phyloP scores from a whole-genome alignment of 257 asterid species.

The Coffea eugenioides region DNA sequence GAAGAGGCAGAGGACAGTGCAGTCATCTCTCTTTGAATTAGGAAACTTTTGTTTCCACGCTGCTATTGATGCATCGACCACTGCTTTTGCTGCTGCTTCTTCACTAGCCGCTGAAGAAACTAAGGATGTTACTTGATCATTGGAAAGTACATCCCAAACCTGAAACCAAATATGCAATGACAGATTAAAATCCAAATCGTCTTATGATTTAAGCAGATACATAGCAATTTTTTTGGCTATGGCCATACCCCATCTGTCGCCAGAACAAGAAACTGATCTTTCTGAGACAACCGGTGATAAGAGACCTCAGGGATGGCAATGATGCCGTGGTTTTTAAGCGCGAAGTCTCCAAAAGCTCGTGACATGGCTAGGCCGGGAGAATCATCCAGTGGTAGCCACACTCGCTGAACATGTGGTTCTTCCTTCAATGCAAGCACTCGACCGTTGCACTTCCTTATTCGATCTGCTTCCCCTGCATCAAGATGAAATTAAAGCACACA shows the following conservation, averaged over 20 bases:
- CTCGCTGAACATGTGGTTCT: slow-evolving; percentile 68
- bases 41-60: slow-evolving; percentile 70
- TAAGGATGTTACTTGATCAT: slow-evolving; percentile 49
- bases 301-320: slow-evolving; percentile 67
- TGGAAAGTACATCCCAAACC: slow-evolving; percentile 90
- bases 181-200: neutral
- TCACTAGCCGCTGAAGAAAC: slow-evolving; percentile 43
- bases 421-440: slow-evolving; percentile 63
- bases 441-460: slow-evolving; percentile 70
- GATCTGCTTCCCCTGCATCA: slow-evolving; percentile 71
- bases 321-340: slow-evolving; percentile 63
- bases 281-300: slow-evolving; percentile 46
- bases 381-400: slow-evolving; percentile 73
- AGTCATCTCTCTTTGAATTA: slow-evolving; percentile 64
- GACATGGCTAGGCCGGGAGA: slow-evolving; percentile 95
- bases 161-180: slow-evolving; percentile 11
- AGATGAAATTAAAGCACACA: neutral
- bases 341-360: slow-evolving; percentile 75
- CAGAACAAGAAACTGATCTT: slow-evolving; percentile 64
- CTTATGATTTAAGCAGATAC: neutral
- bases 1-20: slow-evolving; percentile 65
- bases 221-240: neutral
- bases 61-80: slow-evolving; percentile 59
- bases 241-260: slow-evolving; percentile 80
- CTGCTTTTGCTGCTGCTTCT: slow-evolving; percentile 65